Conservation (phyloP, 352 stramenopile genomes). For the Phytophthora constricta region DNA sequence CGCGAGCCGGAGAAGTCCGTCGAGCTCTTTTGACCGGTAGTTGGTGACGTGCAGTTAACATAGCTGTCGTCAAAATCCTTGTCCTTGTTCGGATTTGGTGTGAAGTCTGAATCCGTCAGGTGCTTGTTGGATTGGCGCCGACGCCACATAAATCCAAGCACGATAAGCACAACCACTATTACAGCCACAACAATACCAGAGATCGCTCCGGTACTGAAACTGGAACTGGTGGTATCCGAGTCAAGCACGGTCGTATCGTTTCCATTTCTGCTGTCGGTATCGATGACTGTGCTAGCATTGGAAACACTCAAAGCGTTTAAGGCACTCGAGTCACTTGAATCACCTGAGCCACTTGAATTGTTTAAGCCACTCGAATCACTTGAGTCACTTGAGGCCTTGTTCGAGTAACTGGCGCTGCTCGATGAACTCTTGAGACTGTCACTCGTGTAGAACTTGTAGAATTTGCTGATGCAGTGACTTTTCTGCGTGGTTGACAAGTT, state of each 20-base stretch:
- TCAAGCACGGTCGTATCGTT: neutral
- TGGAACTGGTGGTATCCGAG: neutral
- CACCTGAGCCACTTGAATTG: neutral
- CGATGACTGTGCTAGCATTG: neutral
- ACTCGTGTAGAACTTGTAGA: neutral
- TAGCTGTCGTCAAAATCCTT: neutral
- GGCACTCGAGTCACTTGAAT: neutral
- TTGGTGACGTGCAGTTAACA: neutral
- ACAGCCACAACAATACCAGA: constrained; percentile 13
- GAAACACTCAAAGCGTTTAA: neutral
- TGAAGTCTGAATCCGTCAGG: neutral
- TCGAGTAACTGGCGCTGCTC: neutral
- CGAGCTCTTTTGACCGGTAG: neutral
- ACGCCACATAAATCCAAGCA: constrained; percentile 1
- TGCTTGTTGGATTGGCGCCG: neutral
- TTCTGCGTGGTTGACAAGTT: neutral
- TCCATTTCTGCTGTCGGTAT: neutral
- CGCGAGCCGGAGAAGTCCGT: constrained; percentile 6
- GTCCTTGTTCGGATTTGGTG: neutral
- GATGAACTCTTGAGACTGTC: neutral
- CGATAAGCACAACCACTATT: constrained; percentile 4
- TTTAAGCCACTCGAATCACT: neutral
- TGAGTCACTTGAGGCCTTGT: neutral
- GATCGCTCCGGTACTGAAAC: constrained; percentile 8
- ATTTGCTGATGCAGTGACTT: neutral